Evolutionary conservation across 305 asterid genomes (phyloP).

Genomic region (Fraxinus greggii): DNA sequence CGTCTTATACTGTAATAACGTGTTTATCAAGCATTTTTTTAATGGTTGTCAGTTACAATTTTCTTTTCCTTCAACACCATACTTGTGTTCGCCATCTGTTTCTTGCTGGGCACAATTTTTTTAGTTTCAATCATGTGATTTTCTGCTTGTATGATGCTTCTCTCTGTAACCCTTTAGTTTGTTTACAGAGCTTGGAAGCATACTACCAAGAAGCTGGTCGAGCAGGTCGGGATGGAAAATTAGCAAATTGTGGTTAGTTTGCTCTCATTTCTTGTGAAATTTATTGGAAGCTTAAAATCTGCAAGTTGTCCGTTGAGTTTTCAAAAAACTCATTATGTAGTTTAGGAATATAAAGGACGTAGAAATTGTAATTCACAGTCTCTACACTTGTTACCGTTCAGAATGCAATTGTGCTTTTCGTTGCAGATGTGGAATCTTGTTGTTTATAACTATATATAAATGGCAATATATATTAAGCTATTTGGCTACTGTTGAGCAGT

Average conservation of each 20-base stretch:
- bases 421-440: not conserved
- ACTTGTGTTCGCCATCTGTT: not conserved
- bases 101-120: constrained; percentile 7
- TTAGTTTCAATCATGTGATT: constrained; percentile 1
- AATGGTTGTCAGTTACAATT: not conserved
- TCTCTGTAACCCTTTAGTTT: constrained; percentile 10
- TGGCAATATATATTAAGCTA: constrained; percentile 18
- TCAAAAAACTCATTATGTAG: not conserved
- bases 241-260: constrained; percentile 70
- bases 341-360: not conserved
- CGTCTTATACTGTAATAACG: constrained; percentile 7
- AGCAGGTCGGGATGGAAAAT: constrained; percentile 80
- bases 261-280: constrained; percentile 9
- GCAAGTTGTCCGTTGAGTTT: not conserved
- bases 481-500: constrained; percentile 46
- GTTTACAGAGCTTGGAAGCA: constrained; percentile 71
- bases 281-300: not conserved
- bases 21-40: constrained; percentile 14
- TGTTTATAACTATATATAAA: not conserved
- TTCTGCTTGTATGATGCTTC: not conserved
- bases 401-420: not conserved
- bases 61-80: not conserved
- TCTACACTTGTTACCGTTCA: not conserved
- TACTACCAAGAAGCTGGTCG: constrained; percentile 91
- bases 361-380: not conserved